Base-by-base conservation (phyloP, 345 rosid species). In the Lepidium aucheri region DNA sequence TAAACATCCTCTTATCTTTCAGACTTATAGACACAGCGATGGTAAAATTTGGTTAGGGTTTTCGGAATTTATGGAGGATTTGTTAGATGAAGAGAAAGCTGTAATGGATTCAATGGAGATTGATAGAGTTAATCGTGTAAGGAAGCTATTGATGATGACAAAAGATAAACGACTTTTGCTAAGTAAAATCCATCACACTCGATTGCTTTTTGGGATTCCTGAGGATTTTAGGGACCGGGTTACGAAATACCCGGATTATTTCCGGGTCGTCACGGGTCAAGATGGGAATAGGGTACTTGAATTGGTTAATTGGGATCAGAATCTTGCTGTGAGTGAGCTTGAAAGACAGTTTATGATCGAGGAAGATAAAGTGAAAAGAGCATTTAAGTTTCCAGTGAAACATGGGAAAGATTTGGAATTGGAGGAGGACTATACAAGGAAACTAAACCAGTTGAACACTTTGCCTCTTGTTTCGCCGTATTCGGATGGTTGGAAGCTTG, bases 391-490 rank as follows among this genome's bases (percentile, higher is more conserved):
- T 74, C 88, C 91, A 0, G 62, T 92, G 1, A 86, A 84, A 81
- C 79, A 92, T 33, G 83, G 83, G 7, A 89, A 74, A 73, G 87
- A 87, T 56, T 76, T 90, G 80, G 88, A 74, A 4, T 75, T 93
- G 62, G 90, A 74, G 0, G 82, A 65, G 5, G 80, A 65, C 0
- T 92, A 88, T 42, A 32, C 58, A 2, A 78, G 76, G 74, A 90
- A 74, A 64, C 60, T 93, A 58, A 84, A 86, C 68, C 38, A 71
- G 39, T 60, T 90, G 73, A 90, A 85, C 67, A 82, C 91, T 0
- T 72, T 93, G 36, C 97, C 98, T 0, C 62, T 88, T 67, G 96
- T 93, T 67, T 93, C 96, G 0, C 97, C 98, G 0, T 93, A 88
- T 65, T 78, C 85, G 0, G 90, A 86, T 9, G 97, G 97, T 24